Conservation (phyloP, 2,329 filamentous ascomycete species). For the Beauveria rudraprayagi region DNA sequence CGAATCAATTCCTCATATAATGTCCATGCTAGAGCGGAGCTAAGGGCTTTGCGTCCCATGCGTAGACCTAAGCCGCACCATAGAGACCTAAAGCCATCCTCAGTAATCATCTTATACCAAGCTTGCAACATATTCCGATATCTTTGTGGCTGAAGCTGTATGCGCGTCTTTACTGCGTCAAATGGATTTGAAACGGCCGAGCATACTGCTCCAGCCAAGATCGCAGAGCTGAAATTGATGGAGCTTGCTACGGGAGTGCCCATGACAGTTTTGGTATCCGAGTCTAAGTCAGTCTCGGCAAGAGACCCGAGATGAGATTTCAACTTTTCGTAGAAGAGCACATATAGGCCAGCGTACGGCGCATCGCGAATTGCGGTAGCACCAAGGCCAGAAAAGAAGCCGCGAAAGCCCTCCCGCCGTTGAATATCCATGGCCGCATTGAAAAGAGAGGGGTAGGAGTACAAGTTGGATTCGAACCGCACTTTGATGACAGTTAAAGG, state of each 20-base stretch:
- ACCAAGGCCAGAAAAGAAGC: conserved; percentile 90
- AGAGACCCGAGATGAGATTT: conserved; percentile 51
- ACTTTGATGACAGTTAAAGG: conserved; percentile 95
- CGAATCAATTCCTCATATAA: conserved; percentile 90
- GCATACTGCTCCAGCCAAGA: conserved; percentile 71
- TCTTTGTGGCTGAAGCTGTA: conserved; percentile 77
- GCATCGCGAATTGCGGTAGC: conserved; percentile 89
- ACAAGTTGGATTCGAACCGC: conserved; percentile 83
- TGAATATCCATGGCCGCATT: conserved; percentile 69
- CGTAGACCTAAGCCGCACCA: conserved; percentile 80
- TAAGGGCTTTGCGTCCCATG: conserved; percentile 85
- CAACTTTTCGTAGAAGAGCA: conserved; percentile 83
- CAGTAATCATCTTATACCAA: conserved; percentile 64
- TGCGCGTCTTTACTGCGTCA: conserved; percentile 88
- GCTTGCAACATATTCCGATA: conserved; percentile 82
- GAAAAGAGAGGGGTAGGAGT: conserved; percentile 69
- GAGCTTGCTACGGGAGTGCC: conserved; percentile 37
- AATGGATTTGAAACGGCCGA: conserved; percentile 93
- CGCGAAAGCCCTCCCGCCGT: conserved; percentile 62
- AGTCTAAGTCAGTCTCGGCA: not conserved
- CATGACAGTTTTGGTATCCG: conserved; percentile 20
- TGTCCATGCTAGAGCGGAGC: conserved; percentile 94
- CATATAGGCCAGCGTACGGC: conserved; percentile 93
- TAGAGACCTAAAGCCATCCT: conserved; percentile 73
- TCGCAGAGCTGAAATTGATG: conserved; percentile 81